Evolutionary conservation across 108 stramenopile genomes (phyloP), one percentile per base, ranked within the genome.

Genomic region (Stephanodiscus triporus): DNA sequence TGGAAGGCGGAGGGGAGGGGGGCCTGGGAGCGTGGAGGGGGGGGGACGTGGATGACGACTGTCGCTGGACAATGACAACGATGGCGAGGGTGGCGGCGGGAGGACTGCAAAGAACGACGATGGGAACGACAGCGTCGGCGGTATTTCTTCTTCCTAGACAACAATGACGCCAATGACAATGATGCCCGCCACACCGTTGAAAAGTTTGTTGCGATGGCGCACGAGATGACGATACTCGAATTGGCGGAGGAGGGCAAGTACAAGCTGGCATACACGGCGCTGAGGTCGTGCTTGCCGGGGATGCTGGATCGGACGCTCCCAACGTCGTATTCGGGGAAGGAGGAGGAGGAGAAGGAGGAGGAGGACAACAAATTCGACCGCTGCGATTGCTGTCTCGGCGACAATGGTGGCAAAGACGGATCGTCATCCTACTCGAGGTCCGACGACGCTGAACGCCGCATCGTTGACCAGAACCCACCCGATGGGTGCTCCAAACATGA

Each of bases 181-280:
- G n/a, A n/a, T n/a, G 27, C 47, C 45, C 30, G 62, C 59, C 22
- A 68, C 68, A 6, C 69, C 74, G 6, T 37, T 66, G 16, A 68
- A 77, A 14, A 75, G 55, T 53, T 73, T 6, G 17, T 84, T 45
- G 80, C 87, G 6, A 36, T 76, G 17, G 74, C 78, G 22, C 88
- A 88, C 56, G 85, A 86, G 73, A 84, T 86, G 77, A 72, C 88
- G 14, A 82, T 88, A 48, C 43, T 88, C 14, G 88, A 88, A 74
- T 36, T 86, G 63, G 88, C 84, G 2, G 85, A 82, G 10, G 32
- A 24, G 0, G 74, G 71, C 1, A 85, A 88, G 26, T 51, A 72
- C 27, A 84, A 86, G 34, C 38, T 88, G 8, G 88, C 88, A 4
- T 86, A 84, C 53, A 81, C 84, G 8, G 48, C 78, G 4, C 54